phyloP scores from a whole-genome alignment of 2,329 filamentous ascomycete species.

The Hypoxylon sp. region DNA sequence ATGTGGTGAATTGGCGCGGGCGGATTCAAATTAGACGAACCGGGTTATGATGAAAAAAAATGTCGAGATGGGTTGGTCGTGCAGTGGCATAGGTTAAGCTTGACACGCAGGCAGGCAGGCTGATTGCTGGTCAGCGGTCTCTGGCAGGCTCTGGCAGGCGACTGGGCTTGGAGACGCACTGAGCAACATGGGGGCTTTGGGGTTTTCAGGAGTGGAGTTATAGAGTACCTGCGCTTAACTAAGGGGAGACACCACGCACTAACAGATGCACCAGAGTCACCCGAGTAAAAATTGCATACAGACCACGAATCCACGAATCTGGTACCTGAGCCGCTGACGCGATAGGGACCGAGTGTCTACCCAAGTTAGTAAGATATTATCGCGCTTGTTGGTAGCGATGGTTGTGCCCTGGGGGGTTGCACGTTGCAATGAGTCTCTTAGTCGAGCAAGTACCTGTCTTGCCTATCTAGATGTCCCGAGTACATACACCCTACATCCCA shows the following conservation, averaged over 20 bases:
- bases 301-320: conserved; percentile 11
- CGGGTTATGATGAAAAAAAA: conserved; percentile 40
- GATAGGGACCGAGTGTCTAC: conserved; percentile 4
- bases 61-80: conserved; percentile 30
- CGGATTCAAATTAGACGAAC: conserved; percentile 34
- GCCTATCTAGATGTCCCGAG: neutral
- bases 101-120: conserved; percentile 38
- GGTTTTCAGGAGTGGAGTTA: conserved; percentile 24
- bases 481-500: neutral
- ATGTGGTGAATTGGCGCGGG: conserved; percentile 37
- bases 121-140: conserved; percentile 18
- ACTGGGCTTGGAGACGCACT: conserved; percentile 17
- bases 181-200: conserved; percentile 20
- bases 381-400: conserved; percentile 12
- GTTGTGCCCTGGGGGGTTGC: neutral
- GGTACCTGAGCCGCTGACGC: conserved; percentile 23
- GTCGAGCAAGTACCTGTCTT: neutral
- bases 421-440: neutral
- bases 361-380: conserved; percentile 6
- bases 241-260: conserved; percentile 21
- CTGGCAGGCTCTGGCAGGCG: neutral
- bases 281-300: conserved; percentile 21
- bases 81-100: conserved; percentile 21
- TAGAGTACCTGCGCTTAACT: conserved; percentile 12
- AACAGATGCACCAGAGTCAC: conserved; percentile 21